Percentiles rank a stretch among this genome's conserved stretches.
phyloP scores from a whole-genome alignment of 768 basidiomycete genomes.

The Boletus reticuloceps region DNA sequence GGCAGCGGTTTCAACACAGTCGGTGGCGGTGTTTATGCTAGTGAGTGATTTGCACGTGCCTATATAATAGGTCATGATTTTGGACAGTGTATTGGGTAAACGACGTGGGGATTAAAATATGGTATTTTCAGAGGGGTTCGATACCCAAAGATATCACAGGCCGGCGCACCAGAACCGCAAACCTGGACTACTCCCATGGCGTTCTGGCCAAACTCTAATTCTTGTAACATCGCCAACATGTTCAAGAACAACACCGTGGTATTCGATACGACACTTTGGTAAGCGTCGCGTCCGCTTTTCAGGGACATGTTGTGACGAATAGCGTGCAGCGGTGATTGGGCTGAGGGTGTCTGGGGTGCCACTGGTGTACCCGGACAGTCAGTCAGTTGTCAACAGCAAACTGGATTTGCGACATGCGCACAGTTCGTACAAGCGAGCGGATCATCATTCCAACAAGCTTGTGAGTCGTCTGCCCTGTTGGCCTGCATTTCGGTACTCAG shows the following conservation, averaged over 20 bases:
- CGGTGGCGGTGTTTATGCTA: slow-evolving; percentile 87
- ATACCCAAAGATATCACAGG: slow-evolving; percentile 77
- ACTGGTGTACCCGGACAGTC: slow-evolving; percentile 82
- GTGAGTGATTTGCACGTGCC: slow-evolving; percentile 44
- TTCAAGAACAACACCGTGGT: slow-evolving; percentile 77
- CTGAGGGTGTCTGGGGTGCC: slow-evolving; percentile 69
- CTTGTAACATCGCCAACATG: slow-evolving; percentile 75
- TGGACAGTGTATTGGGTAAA: slow-evolving; percentile 16
- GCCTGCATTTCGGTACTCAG: slow-evolving; percentile 3
- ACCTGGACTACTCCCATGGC: slow-evolving; percentile 79
- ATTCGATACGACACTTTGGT: slow-evolving; percentile 88
- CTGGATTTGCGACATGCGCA: slow-evolving; percentile 78
- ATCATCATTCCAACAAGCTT: slow-evolving; percentile 68
- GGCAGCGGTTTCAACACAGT: slow-evolving; percentile 85
- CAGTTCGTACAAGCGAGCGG: slow-evolving; percentile 76
- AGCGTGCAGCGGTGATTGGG: slow-evolving; percentile 78
- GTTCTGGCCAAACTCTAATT: slow-evolving; percentile 64
- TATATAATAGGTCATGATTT: neutral
- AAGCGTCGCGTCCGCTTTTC: slow-evolving; percentile 12
- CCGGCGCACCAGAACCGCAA: slow-evolving; percentile 69
- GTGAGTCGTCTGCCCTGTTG: slow-evolving; percentile 44
- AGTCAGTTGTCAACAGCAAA: slow-evolving; percentile 79
- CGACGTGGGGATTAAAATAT: slow-evolving; percentile 81
- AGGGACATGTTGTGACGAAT: slow-evolving; percentile 2
- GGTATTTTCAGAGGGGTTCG: slow-evolving; percentile 73